Base-by-base conservation (phyloP, 257 asterid species). In the Euphrasia confusa region DNA sequence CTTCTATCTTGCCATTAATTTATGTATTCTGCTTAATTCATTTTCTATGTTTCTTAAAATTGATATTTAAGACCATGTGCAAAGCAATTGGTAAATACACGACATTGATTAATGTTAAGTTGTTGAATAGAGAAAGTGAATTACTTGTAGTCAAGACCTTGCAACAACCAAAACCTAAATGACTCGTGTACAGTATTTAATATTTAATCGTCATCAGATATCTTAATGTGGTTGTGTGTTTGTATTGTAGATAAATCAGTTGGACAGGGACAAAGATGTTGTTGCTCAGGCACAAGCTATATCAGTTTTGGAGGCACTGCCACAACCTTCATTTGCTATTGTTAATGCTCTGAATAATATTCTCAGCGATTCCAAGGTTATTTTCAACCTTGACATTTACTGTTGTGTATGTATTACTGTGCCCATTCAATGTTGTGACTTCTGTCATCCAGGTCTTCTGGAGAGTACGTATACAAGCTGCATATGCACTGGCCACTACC, bases 181-280 rank as follows among this genome's bases (percentile, higher is more conserved):
- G 21, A 61, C 17, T 24, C 45, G 40, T 33, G 9, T 54, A n/a
- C 53, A 24, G 50, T 65, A n/a, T 62, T 26, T 68, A 49, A 66
- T 48, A 27, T 39, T 28, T 69, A 57, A 67, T 52, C 44, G 21
- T 21, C 14, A 55, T 64, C 58, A 60, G 56, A 61, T 9, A 58
- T 58, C 61, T 53, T 61, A 44, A 39, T 64, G 73, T 2, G 50
- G 44, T 68, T 54, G 24, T 54, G 24, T 72, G 21, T 50, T 18
- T 71, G 30, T 62, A 64, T 72, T 74, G 65, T 78, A 93, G 99
- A 81, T 90, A 73, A 89, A 89, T 83, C 97, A 93, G 70, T 69
- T 93, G 81, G 99, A 93, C 82, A 93, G 75, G 86, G 99, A 93
- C 81, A 87, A 83, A 71, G 99, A 93, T 74, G 97, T 93, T 66